phyloP scores from a whole-genome alignment of 768 basidiomycete species.

The Omphalotus guepiniiformis region DNA sequence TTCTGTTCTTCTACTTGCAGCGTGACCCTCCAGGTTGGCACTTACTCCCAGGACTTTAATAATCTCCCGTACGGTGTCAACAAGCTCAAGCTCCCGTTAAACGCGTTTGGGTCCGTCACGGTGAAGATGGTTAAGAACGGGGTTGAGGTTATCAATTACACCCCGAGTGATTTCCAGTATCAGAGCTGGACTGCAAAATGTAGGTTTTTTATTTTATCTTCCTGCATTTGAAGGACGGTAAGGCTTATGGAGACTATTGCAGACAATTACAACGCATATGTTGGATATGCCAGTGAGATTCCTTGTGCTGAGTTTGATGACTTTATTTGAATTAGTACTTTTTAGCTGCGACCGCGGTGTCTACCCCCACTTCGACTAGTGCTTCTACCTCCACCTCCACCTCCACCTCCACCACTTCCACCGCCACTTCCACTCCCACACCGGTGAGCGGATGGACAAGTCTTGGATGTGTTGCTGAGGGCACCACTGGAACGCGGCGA shows the following conservation, averaged over 20 bases:
- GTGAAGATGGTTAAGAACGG: constrained; percentile 52
- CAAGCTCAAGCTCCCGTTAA: constrained; percentile 55
- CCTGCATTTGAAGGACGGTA: not conserved
- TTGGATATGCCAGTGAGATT: constrained; percentile 40
- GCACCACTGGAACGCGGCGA: constrained; percentile 23
- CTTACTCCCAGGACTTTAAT: constrained; percentile 47
- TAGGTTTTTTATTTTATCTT: constrained; percentile 18
- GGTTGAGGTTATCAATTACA: constrained; percentile 44
- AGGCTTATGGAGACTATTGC: constrained; percentile 20
- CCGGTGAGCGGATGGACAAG: no score
- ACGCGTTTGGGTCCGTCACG: constrained; percentile 50
- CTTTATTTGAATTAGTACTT: no score
- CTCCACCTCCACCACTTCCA: not conserved
- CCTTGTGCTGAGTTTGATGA: no score
- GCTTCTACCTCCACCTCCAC: constrained; percentile 11
- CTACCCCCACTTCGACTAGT: not conserved
- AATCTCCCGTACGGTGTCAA: constrained; percentile 50
- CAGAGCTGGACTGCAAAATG: constrained; percentile 30
- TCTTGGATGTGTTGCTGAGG: constrained; percentile 32
- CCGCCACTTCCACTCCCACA: not conserved
- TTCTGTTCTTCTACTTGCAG: constrained; percentile 49
- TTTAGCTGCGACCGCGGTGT: not conserved
- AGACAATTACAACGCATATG: constrained; percentile 67
- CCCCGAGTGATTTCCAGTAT: constrained; percentile 41
- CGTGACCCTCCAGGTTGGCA: constrained; percentile 46